Base-by-base conservation (phyloP, 192 early-diverging fungal genomes). In the Podila horticola region DNA sequence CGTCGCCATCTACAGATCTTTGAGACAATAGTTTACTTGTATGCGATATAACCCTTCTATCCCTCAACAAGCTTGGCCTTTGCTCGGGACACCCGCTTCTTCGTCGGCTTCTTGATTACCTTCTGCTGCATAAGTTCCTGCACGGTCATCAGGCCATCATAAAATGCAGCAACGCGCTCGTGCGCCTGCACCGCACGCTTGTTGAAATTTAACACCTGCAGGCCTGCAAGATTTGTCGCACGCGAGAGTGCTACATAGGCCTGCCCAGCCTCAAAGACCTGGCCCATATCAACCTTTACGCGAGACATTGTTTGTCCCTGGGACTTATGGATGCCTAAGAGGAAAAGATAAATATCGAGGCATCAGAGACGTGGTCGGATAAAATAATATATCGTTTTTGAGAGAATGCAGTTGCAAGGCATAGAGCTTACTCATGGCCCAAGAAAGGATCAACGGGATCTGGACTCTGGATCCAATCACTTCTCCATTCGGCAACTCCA, bases 281-380 rank as follows among this genome's bases (percentile, higher is more conserved):
- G 86, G 29, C 89, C 85, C 66, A 96, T 83, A 74, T 96, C 92
- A 26, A 96, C 93, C 31, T 89, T 77, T 29, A 94, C 83, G 11
- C 91, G 84, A 34, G 94, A 92, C 48, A 96, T 88, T 12, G 95
- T 95, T 82, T 95, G 94, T 0, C 95, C 95, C 70, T 96, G 95
- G 52, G 91, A 92, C 75, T 96, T 96, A 75, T 96, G 95, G 62
- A 96, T 95, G 22, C 75, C 75, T 79, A 15, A 17, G 24, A n/a
- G 31, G 38, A 30, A 45, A 41, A 12, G 7, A 41, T 19, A 34
- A 52, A 55, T 15, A 28, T 20, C n/a, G 36, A 45, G 20, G 24
- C 28, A 4, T 8, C 19, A 20, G n/a, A 57, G 10, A 13, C 7
- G 34, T 49, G 9, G 33, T 11, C 19, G 9, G 17, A 64, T 28